Evolutionary conservation across 805 yeast species (phyloP).

Genomic region (Phaffomyces antillensis): DNA sequence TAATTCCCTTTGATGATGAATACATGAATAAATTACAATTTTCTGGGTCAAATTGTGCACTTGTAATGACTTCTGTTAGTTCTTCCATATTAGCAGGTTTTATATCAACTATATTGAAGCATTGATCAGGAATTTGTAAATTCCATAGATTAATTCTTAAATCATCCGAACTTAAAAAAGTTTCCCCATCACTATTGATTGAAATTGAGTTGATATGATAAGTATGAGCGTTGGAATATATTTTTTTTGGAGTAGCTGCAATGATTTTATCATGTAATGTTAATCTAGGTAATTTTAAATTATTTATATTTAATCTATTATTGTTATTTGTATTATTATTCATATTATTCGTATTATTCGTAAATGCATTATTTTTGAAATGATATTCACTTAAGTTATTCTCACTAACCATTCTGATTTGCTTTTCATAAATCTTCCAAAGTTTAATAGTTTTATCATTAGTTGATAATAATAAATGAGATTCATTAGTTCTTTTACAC

Average conservation of each 20-base stretch:
- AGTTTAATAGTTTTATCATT: conserved; percentile 97
- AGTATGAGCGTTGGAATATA: conserved; percentile 94
- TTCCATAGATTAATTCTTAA: conserved; percentile 95
- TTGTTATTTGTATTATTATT: conserved; percentile 2
- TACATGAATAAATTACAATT: conserved; percentile 93
- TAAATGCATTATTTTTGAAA: conserved; percentile 1
- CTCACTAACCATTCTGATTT: conserved; percentile 85
- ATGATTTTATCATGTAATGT: conserved; percentile 93
- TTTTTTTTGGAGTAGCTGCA: conserved; percentile 88
- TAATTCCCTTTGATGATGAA: conserved; percentile 91
- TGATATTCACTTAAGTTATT: conserved; percentile 61
- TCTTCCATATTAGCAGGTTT: conserved; percentile 99
- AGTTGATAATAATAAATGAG: conserved; percentile 85
- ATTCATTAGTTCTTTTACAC: conserved; percentile 81
- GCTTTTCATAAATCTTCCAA: conserved; percentile 93
- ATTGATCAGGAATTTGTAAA: conserved; percentile 86
- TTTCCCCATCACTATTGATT: conserved; percentile 92
- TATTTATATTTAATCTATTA: conserved; percentile 29
- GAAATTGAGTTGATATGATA: conserved; percentile 96
- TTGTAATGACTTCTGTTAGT: conserved; percentile 93
- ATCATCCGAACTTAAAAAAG: conserved; percentile 89
- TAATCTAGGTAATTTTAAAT: conserved; percentile 75
- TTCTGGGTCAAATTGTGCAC: conserved; percentile 92
- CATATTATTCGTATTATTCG: neutral
- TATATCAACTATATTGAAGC: conserved; percentile 95